These are phyloP conservation scores for Penicillium parvum DNA, from an alignment of 495 filamentous ascomycete species.

Conservation along the genomic window DNA sequence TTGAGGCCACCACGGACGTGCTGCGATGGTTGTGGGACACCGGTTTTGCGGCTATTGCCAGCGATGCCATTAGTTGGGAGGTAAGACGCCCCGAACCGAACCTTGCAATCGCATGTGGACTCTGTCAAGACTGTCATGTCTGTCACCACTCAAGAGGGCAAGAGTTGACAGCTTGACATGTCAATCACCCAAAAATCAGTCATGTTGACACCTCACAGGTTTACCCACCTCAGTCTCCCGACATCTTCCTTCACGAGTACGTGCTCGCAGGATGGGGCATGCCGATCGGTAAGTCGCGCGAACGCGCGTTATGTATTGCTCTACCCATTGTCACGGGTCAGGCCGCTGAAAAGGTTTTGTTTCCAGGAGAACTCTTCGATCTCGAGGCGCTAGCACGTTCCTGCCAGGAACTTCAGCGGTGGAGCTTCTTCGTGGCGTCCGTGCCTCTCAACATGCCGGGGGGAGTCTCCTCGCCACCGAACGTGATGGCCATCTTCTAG, in stretches of 20 bases:
- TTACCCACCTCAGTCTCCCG: constrained; percentile 29
- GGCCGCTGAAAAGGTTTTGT: too few relatives aligned
- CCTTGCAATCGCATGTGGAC: too few relatives aligned
- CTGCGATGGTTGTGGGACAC: constrained; percentile 46
- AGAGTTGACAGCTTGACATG: background rate
- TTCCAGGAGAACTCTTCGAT: constrained; percentile 50
- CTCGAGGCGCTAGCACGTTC: constrained; percentile 43
- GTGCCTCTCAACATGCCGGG: constrained; percentile 51
- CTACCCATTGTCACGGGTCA: too few relatives aligned
- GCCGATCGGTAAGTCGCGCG: constrained; percentile 44
- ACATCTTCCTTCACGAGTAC: constrained; percentile 47
- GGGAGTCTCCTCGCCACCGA: constrained; percentile 47
- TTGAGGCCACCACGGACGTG: constrained; percentile 39
- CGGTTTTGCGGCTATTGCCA: constrained; percentile 48
- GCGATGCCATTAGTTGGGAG: constrained; percentile 48
- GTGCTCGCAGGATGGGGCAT: constrained; percentile 52
- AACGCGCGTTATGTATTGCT: too few relatives aligned
- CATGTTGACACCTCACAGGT: constrained; percentile 21
- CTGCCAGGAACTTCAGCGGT: constrained; percentile 42
- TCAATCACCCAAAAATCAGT: background rate
- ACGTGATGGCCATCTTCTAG: constrained; percentile 45
- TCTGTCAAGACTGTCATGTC: too few relatives aligned
- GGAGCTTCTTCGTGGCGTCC: constrained; percentile 52
- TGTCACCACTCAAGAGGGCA: background rate
- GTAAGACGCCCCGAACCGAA: constrained; percentile 9